Evolutionary conservation across 75 land plant genomes (phyloP), one percentile per base, ranked within the genome.

Genomic region (Pseudotsuga menziesii): DNA sequence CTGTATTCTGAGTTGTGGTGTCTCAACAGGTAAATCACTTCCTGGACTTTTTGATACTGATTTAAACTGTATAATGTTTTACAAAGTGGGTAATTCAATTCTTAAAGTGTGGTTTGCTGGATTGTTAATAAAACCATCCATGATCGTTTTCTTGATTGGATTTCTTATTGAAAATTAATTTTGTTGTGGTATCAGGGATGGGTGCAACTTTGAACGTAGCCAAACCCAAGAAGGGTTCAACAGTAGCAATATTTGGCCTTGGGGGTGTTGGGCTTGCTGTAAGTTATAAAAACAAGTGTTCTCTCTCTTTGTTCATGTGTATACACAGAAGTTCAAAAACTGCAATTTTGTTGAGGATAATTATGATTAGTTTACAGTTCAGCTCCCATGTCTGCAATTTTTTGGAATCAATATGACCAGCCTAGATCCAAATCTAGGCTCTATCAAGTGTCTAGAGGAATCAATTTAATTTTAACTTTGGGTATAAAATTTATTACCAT

Each of bases 241-340:
- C 83, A 19, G 94, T 94, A 8, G 97, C 95, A 35, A 73, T 94
- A 11, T 94, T 94, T 83, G 97, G 97, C n/a, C 62, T 94, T 44
- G 97, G 97, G 61, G 85, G 89, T 19, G 89, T 94, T 7, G 97
- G 97, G 20, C 89, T 94, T 73, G 94, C 87, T 58, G 96, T 93
- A 72, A 85, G 95, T 80, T 16, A 3, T 25, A 29, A 29, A 29
- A 29, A 29, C 32, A 29, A 29, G 32, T 29, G 32, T 29, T 29
- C 32, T 29, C 32, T 29, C 32, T 29, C n/a, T 26, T 26, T 19
- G 17, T 9, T 57, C 14, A 57, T 57, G 58, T 57, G 58, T 11
- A 20, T 54, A 29, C 32, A 29, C 32, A 0, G 59, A 19, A 55
- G 22, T 17, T 52, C 11, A 0, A 23, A 9, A 48, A 11, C 58